These are phyloP conservation scores for Nakazawaea molendinolei DNA, from an alignment of 805 yeast species.

Conservation along the genomic window DNA sequence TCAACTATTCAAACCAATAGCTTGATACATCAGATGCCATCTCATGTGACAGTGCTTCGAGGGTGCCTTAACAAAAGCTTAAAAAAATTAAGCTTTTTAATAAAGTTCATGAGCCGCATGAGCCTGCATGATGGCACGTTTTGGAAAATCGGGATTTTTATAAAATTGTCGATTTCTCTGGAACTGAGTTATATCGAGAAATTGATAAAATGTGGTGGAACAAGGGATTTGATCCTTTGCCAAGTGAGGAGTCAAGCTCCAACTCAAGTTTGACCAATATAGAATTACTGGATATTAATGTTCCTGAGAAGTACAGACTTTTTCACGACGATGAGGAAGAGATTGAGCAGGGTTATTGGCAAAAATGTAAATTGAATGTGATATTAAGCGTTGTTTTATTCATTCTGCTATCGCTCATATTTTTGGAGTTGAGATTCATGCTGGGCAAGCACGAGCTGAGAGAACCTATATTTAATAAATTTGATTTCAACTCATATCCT, in stretches of 20 bases:
- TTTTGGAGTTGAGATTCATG: slow-evolving; percentile 1
- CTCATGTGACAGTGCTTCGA: too few species aligned
- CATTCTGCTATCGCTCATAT: neutral
- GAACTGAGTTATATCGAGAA: too few species aligned
- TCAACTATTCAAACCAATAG: too few species aligned
- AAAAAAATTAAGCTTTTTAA: too few species aligned
- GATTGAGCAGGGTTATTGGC: neutral
- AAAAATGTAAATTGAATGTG: slow-evolving; percentile 1
- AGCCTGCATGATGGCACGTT: too few species aligned
- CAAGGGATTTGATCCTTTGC: too few species aligned
- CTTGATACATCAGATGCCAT: too few species aligned
- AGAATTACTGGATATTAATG: neutral
- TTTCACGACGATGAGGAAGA: slow-evolving; percentile 4
- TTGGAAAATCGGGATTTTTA: too few species aligned
- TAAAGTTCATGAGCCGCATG: too few species aligned
- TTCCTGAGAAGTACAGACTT: neutral
- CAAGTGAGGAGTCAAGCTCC: neutral
- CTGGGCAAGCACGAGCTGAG: slow-evolving; percentile 8
- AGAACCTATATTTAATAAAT: slow-evolving; percentile 2
- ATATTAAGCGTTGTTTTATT: neutral
- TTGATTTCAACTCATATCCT: neutral
- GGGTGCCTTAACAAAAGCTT: too few species aligned
- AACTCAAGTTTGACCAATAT: neutral
- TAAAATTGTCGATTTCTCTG: too few species aligned
- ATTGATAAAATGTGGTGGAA: too few species aligned